Evolutionary conservation across 2,329 filamentous ascomycete species (phyloP), one percentile per base, ranked within the genome.

Genomic region (Ceratocystis alfenasii): DNA sequence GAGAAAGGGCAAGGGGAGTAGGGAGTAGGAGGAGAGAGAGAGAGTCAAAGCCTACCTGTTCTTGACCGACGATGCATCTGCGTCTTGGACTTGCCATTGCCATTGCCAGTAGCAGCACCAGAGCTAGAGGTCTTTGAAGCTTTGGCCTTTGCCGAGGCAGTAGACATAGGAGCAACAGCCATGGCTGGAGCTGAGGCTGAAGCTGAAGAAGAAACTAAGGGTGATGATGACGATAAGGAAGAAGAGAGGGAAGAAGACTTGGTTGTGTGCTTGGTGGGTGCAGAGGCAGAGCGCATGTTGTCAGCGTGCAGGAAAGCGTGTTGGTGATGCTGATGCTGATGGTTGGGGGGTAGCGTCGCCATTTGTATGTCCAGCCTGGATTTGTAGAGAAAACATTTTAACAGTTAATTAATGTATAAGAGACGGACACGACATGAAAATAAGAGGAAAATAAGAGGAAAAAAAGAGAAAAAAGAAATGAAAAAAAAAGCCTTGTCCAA

Each of bases 21-120:
- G 12, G 44, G 48, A 68, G 68, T 65, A 68, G 68, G 68, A 65
- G 70, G 69, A 67, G 15, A 71, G 69, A 74, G 83, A n/a, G 28
- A 17, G 25, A 41, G 20, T 50, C 8, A 36, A 36, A 36, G 10
- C 66, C 41, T 62, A 67, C 92, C 92, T 85, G 91, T 95, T 78
- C 93, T 86, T 76, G 93, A 96, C 73, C 93, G 85, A 75, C 91
- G 87, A 77, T 96, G 93, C 86, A 94, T 91, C 80, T 95, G 93
- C 72, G 85, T 78, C 77, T 89, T 87, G 73, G 83, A 79, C 78
- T 88, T 90, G 69, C 83, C 75, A 75, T 70, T 74, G 70, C 72
- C 79, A 74, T 71, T 76, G 44, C 33, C 22, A 46, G 63, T 7
- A 15, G n/a, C 30, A 41, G 30, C 17, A 50, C n/a, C 20, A 33